Evolutionary conservation across 2,329 filamentous ascomycete species (phyloP), one percentile per base, ranked within the genome.

Genomic region (Albophoma yamanashiensis): DNA sequence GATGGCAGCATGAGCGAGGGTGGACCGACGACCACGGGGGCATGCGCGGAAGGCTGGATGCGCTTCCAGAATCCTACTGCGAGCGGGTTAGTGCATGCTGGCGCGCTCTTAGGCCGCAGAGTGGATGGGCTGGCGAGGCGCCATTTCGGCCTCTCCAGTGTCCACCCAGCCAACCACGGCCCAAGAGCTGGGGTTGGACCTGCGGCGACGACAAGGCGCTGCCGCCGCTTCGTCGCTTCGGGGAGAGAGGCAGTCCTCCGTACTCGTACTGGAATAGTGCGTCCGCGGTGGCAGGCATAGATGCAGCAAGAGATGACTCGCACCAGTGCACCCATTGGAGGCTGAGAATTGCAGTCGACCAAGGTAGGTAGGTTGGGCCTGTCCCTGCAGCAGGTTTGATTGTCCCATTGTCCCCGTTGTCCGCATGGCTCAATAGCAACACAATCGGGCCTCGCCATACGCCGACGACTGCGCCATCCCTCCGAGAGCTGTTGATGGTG

Each of bases 21-120:
- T 64, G 59, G 61, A 31, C 61, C 50, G 52, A 5, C 3, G 27
- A 3, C 27, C 27, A 31, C 27, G 27, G 52, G 22, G 22, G 40
- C 17, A 56, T 43, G 55, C 55, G 40, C 15, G 31, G 55, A 56
- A 56, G 57, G 53, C 34, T 59, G 55, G 62, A 66, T 69, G 68
- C 64, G 60, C 66, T 75, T 75, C 73, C 68, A 67, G 73, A 75
- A 75, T 64, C 67, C 67, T 74, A 67, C 71, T 67, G 59, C 57
- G 59, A 39, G 39, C n/a, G 64, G 71, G 58, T 73, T 73, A 71
- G 61, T 59, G 47, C 47, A 6, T 17, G 9, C 7, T 55, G 61
- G 27, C 63, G 62, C 64, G 62, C 65, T 64, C 67, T 64, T 40
- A 31, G 55, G 15, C 27, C 31, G 38, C 22, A 56, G 20, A n/a